Base-by-base conservation (phyloP, 108 stramenopile species). In the Epithemia pelagica region DNA sequence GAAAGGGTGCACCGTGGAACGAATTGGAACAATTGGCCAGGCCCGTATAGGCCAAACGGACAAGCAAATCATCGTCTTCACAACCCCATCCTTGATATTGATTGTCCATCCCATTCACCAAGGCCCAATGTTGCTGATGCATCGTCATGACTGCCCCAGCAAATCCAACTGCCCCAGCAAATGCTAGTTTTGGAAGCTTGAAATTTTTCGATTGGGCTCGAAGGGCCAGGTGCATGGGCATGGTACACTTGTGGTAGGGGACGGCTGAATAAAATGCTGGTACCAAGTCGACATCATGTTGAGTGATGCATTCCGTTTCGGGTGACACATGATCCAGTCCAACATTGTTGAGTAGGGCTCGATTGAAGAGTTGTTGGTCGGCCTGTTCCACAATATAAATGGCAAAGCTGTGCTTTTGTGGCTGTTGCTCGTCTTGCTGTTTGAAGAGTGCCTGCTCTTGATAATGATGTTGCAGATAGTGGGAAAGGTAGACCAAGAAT, bases 231-330 rank as follows among this genome's bases (percentile, higher is more conserved):
- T 57, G 56, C 5, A 57, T n/a, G 18, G 56, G 56, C 26, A 26
- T 57, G 18, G 15, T 5, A n/a, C 56, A 57, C 7, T 21, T 7
- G 25, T 23, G 22, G 21, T 57, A 57, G 3, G 56, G 56, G 21
- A 57, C n/a, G 5, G 22, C 15, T 18, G 25, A 26, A 26, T 23
- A 26, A 26, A 23, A 23, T 3, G 22, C 26, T 23, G 61, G 61
- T 7, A 62, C 28, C 3, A 62, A 7, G 29, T 62, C 61, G 61
- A 62, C 61, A 52, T 62, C 61, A 21, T 62, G 61, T 28, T 27
- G 23, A 23, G 27, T 62, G 27, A 62, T 21, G 21, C 61, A 62
- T 25, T 25, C 28, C 7, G 46, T 52, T 7, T 62, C 61, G 37
- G 32, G 37, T 52, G 46, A 7, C 5, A 62, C 27, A 7, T 62